Evolutionary conservation across 2,329 filamentous ascomycete genomes (phyloP), one percentile per base, ranked within the genome.

Genomic region (Penicillium sp.): DNA sequence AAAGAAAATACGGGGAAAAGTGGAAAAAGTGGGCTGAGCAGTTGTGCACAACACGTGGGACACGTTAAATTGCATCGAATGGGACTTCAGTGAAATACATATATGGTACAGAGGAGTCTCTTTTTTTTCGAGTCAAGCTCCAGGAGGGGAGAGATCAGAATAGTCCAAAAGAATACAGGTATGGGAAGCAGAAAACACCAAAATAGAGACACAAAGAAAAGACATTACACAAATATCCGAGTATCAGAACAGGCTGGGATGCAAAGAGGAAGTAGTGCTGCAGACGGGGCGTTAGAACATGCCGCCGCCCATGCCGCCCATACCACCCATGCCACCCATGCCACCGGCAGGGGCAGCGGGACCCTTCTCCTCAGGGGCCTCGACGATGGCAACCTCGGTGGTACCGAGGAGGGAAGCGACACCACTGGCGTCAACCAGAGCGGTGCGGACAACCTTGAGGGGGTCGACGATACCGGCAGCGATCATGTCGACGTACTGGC

Each of bases 401-500:
- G 94, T 99, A 74, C 94, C 94, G 58, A 99, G 89, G 58, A 99
- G 86, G 50, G 93, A 97, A 50, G 94, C 94, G 68, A 99, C 94
- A 79, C 94, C 94, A 72, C 89, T 93, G 67, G 94, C 94, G 70
- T 99, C 94, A 70, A 92, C 85, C 56, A 99, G 88, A 71, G 91
- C 93, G 61, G 94, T 99, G 70, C 94, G 92, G 72, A 99, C 94
- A 67, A 99, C 94, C 90, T 99, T 99, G 84, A 99, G 90, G 63
- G 94, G 94, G 76, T 99, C 94, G 57, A 99, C 89, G 77, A 99
- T 99, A 89, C 94, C 94, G 65, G 91, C 86, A 60, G 85, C 77
- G 72, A 99, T 97, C 94, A 99, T 97, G 83, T 99, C 93, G 65
- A 97, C 92, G 80, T 96, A 99, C 82, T 97, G 90, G 78, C 93